Conservation (phyloP, 306 rosid genomes). For the Gastrolobium bilobum region DNA sequence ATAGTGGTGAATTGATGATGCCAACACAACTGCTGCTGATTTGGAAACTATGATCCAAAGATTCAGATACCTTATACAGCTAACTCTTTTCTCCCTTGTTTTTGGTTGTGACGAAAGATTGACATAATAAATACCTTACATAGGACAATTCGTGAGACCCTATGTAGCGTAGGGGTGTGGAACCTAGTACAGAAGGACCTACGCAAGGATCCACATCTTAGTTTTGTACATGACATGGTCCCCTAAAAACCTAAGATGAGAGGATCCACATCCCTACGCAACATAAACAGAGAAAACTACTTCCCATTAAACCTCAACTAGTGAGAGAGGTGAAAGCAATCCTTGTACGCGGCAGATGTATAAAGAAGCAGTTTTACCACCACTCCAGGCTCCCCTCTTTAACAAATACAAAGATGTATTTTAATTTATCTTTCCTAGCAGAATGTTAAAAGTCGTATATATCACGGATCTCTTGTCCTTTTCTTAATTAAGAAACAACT, state of each 20-base stretch:
- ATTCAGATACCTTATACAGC: slow-evolving; percentile 24
- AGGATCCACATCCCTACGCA: slow-evolving; percentile 28
- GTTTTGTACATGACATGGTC: background rate
- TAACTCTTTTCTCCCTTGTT: background rate
- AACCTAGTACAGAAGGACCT: background rate
- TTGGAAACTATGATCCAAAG: slow-evolving; percentile 25
- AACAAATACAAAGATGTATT: background rate
- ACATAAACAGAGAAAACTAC: background rate
- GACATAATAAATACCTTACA: slow-evolving; percentile 28
- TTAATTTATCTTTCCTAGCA: slow-evolving; percentile 15
- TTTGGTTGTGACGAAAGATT: slow-evolving; percentile 17
- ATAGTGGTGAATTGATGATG: background rate
- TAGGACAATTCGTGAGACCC: slow-evolving; percentile 15
- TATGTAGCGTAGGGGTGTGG: slow-evolving; percentile 2
- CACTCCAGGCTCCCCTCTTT: too few species aligned
- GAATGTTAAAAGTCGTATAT: slow-evolving; percentile 24
- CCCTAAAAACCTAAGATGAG: slow-evolving; percentile 7
- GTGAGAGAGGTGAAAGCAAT: too few species aligned
- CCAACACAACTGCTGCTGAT: background rate
- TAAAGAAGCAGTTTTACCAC: too few species aligned
- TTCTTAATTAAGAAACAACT: slow-evolving; percentile 30
- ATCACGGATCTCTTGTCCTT: slow-evolving; percentile 6
- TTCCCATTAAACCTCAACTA: too few species aligned
- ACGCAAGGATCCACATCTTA: too few species aligned
- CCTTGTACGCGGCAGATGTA: too few species aligned